Conservation (phyloP, 768 basidiomycete species). For the Guyanaporus albipodus region DNA sequence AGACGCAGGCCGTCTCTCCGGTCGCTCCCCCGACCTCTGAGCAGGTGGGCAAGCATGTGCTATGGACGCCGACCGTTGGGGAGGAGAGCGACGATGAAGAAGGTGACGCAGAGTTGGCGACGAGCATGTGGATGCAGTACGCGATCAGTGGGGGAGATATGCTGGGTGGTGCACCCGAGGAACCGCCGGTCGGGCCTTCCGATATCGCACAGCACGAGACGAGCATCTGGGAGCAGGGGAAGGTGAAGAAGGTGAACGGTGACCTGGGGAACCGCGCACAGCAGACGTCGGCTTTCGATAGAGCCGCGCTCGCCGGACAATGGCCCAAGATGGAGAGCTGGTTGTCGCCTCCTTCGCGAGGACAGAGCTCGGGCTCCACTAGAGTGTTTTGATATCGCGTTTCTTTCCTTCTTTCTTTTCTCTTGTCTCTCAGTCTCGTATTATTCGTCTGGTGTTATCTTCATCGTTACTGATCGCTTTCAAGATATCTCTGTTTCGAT, state of each 20-base stretch:
- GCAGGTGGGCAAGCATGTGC: constrained; percentile 17
- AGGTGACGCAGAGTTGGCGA: constrained; percentile 15
- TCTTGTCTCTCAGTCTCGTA: not conserved
- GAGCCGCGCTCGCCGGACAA: constrained; percentile 25
- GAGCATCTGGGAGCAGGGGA: constrained; percentile 23
- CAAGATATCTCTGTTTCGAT: not conserved
- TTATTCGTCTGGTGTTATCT: constrained; percentile 3
- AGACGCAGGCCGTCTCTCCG: not conserved
- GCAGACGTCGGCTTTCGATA: constrained; percentile 24
- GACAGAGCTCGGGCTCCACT: constrained; percentile 30
- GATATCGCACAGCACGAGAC: constrained; percentile 7
- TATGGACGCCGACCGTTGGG: constrained; percentile 22
- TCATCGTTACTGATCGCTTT: constrained; percentile 8
- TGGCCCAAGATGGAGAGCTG: constrained; percentile 37
- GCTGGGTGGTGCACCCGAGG: constrained; percentile 5
- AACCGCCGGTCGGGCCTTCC: not conserved
- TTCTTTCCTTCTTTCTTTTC: not conserved
- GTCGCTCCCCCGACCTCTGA: constrained; percentile 2
- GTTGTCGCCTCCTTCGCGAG: constrained; percentile 27
- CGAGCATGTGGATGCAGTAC: constrained; percentile 29
- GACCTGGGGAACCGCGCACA: constrained; percentile 24
- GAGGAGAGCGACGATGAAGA: constrained; percentile 26
- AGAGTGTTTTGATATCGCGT: constrained; percentile 26
- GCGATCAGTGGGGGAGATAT: constrained; percentile 27
- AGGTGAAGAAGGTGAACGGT: constrained; percentile 18